phyloP scores from a whole-genome alignment of 192 early-diverging fungal species.

The Coemansia interrupta region DNA sequence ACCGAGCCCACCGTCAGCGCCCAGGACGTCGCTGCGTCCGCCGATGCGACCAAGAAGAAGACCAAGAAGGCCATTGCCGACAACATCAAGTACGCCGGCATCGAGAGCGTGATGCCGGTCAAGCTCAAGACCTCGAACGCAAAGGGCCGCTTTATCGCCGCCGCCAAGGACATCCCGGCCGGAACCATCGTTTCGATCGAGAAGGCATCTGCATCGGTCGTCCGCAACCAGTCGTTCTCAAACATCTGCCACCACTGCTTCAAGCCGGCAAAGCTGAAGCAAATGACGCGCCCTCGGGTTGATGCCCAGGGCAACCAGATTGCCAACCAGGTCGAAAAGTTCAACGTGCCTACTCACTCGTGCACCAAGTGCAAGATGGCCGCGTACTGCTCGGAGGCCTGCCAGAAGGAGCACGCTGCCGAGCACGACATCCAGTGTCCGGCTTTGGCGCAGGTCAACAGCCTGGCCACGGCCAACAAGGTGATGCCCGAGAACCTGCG shows the following conservation, averaged over 20 bases:
- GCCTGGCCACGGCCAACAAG: slow-evolving; percentile 24
- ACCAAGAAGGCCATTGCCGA: slow-evolving; percentile 48
- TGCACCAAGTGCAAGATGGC: slow-evolving; percentile 52
- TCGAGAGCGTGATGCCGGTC: slow-evolving; percentile 39
- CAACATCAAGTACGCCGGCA: slow-evolving; percentile 46
- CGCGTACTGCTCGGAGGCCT: slow-evolving; percentile 58
- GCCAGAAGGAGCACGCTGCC: slow-evolving; percentile 35
- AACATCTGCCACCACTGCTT: slow-evolving; percentile 58
- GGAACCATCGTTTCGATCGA: slow-evolving; percentile 56
- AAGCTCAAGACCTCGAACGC: slow-evolving; percentile 46
- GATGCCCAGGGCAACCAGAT: slow-evolving; percentile 39
- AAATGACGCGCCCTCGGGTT: slow-evolving; percentile 43
- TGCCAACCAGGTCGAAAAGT: slow-evolving; percentile 26
- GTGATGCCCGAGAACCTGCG: slow-evolving; percentile 41
- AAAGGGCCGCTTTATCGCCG: slow-evolving; percentile 57
- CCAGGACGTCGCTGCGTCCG: slow-evolving; percentile 9
- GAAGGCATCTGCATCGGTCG: slow-evolving; percentile 52
- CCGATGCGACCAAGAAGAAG: slow-evolving; percentile 45
- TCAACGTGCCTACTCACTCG: slow-evolving; percentile 24
- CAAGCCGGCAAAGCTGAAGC: slow-evolving; percentile 32
- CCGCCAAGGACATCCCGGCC: slow-evolving; percentile 40
- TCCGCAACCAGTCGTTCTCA: slow-evolving; percentile 56
- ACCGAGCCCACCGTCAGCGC: slow-evolving; percentile 48
- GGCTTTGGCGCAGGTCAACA: slow-evolving; percentile 39
- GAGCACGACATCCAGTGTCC: slow-evolving; percentile 50